Evolutionary conservation across 2,329 filamentous ascomycete species (phyloP).

Genomic region (Dryadomyces quercivorus): DNA sequence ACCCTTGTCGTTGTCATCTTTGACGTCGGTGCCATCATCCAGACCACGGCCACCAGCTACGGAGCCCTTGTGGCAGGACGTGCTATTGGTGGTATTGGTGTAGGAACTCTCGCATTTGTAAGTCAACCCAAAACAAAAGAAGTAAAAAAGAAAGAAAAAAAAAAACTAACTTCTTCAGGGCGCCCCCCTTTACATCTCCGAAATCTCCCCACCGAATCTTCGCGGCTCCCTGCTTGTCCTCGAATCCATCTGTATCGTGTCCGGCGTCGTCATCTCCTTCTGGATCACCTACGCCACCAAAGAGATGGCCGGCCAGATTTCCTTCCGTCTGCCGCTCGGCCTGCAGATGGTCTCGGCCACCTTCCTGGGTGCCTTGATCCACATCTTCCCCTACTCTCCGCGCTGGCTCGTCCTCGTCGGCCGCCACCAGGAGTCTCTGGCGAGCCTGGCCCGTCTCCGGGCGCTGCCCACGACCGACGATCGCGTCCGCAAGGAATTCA

Average conservation of each 20-base stretch:
- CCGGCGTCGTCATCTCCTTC: neutral
- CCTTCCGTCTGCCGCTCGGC: constrained; percentile 31
- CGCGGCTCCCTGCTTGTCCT: neutral
- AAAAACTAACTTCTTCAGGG: too few relatives aligned
- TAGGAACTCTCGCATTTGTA: neutral
- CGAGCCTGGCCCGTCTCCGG: constrained; percentile 17
- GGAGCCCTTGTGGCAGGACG: neutral
- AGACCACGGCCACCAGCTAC: neutral
- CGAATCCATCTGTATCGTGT: neutral
- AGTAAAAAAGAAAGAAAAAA: too few relatives aligned
- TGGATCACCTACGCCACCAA: neutral
- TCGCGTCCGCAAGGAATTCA: constrained; percentile 28
- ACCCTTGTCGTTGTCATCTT: neutral
- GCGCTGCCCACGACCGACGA: constrained; percentile 18
- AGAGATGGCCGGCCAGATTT: constrained; percentile 13
- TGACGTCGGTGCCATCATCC: neutral
- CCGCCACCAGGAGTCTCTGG: constrained; percentile 13
- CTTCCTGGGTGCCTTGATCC: constrained; percentile 21
- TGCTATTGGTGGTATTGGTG: constrained; percentile 9
- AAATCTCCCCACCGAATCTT: neutral
- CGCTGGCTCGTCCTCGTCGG: constrained; percentile 27
- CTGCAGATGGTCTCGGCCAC: constrained; percentile 29
- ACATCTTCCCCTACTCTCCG: constrained; percentile 39
- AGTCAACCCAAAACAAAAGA: too few relatives aligned
- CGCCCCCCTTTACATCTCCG: neutral